Evolutionary conservation across 2,329 filamentous ascomycete genomes (phyloP).

Genomic region (Aspergillus sojae): DNA sequence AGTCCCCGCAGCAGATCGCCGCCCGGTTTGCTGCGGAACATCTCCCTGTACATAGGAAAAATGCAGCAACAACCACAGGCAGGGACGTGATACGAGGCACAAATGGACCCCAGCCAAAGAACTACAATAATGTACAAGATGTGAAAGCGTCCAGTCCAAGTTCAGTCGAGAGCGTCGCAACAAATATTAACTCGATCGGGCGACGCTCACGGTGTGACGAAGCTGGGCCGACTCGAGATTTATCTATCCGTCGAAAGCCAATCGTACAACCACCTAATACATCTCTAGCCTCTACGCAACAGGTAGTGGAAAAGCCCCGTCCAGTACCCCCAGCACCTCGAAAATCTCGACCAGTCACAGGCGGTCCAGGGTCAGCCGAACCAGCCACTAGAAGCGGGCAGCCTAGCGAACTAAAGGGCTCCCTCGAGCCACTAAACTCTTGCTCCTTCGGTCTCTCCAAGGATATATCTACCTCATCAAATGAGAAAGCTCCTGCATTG

Average conservation of each 20-base stretch:
- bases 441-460: constrained; percentile 19
- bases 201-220: constrained; percentile 7
- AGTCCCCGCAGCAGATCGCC: constrained; percentile 35
- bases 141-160: constrained; percentile 28
- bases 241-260: constrained; percentile 16
- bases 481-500: constrained; percentile 27
- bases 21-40: constrained; percentile 38
- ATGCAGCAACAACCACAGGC: constrained; percentile 10
- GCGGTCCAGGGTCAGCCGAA: background rate
- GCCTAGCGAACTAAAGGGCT: background rate
- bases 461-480: constrained; percentile 15
- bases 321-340: constrained; percentile 21
- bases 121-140: constrained; percentile 14
- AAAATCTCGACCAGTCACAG: constrained; percentile 11
- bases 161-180: constrained; percentile 24
- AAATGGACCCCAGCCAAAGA: constrained; percentile 12
- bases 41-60: constrained; percentile 26
- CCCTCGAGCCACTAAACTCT: constrained; percentile 13
- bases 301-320: constrained; percentile 17
- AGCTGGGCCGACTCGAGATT: constrained; percentile 3
- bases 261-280: constrained; percentile 4
- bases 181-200: constrained; percentile 8
- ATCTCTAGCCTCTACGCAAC: constrained; percentile 7
- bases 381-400: background rate
- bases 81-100: constrained; percentile 5